Conservation (phyloP, 176 grass and related monocot genomes). For the Carex scoparia region DNA sequence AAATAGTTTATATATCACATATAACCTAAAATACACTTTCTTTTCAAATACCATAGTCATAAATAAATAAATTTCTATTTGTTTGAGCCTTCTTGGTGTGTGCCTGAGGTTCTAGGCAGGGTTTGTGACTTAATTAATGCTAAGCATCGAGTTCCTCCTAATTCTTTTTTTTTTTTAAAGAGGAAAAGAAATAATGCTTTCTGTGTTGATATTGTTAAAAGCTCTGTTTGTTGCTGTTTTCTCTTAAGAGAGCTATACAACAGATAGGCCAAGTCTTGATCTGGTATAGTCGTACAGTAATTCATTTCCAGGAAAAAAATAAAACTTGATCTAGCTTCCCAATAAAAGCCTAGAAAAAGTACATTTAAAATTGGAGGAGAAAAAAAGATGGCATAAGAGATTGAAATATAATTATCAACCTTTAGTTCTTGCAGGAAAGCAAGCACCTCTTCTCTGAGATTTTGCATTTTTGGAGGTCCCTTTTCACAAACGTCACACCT, state of each 20-base stretch:
- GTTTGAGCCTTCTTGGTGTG: background rate
- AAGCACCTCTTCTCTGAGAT: constrained; percentile 66
- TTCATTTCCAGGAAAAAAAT: background rate
- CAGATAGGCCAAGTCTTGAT: constrained; percentile 2
- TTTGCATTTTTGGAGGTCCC: constrained; percentile 72
- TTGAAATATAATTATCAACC: constrained; percentile 39
- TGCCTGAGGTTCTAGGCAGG: background rate
- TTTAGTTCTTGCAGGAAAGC: constrained; percentile 52
- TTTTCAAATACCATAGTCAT: background rate
- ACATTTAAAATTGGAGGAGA: background rate
- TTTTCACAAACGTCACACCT: constrained; percentile 85
- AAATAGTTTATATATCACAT: background rate
- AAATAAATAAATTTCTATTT: background rate
- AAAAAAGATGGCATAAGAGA: constrained; percentile 24
- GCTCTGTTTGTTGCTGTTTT: background rate
- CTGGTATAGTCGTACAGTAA: background rate
- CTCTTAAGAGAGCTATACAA: background rate
- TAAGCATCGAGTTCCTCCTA: background rate
- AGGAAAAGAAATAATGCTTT: background rate
- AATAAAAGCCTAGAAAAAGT: constrained; percentile 6
- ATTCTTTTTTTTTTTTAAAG: background rate
- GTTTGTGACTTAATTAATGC: background rate
- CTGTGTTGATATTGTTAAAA: background rate
- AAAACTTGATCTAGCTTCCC: background rate
- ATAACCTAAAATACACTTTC: background rate